Percentiles rank a stretch among this genome's conserved stretches.
Conservation (phyloP, 768 basidiomycete species). For the Lyophyllum atratum region DNA sequence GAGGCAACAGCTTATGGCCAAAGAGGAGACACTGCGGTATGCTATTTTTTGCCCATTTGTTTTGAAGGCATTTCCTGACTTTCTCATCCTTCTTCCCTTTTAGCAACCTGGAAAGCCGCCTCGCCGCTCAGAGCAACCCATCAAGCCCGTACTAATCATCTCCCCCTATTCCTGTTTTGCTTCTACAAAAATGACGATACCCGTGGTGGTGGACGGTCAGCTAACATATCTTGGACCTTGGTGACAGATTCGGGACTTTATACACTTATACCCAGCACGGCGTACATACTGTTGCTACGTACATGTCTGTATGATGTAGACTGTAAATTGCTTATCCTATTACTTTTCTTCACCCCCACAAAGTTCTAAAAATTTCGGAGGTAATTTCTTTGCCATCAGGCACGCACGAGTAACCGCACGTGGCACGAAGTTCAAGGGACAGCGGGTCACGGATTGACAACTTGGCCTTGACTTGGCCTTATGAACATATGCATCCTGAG, state of each 20-base stretch:
- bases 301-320: slow-evolving; percentile 6
- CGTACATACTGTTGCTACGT: background rate
- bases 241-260: slow-evolving; percentile 18
- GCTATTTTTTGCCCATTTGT: slow-evolving; percentile 11
- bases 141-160: slow-evolving; percentile 13
- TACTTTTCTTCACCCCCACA: background rate
- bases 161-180: background rate
- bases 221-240: slow-evolving; percentile 13
- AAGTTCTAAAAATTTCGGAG: background rate
- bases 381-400: too few species aligned
- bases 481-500: slow-evolving; percentile 41
- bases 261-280: slow-evolving; percentile 14
- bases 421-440: background rate
- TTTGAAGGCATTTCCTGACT: background rate
- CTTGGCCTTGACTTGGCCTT: slow-evolving; percentile 2
- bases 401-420: too few species aligned
- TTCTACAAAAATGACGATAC: slow-evolving; percentile 7
- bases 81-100: background rate
- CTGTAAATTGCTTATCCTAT: background rate
- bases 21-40: slow-evolving; percentile 79
- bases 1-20: slow-evolving; percentile 82
- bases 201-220: background rate
- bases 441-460: background rate
- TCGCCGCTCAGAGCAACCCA: slow-evolving; percentile 49
- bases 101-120: slow-evolving; percentile 61